Evolutionary conservation across 345 rosid genomes (phyloP).

Genomic region (Bruguiera gymnorhiza): DNA sequence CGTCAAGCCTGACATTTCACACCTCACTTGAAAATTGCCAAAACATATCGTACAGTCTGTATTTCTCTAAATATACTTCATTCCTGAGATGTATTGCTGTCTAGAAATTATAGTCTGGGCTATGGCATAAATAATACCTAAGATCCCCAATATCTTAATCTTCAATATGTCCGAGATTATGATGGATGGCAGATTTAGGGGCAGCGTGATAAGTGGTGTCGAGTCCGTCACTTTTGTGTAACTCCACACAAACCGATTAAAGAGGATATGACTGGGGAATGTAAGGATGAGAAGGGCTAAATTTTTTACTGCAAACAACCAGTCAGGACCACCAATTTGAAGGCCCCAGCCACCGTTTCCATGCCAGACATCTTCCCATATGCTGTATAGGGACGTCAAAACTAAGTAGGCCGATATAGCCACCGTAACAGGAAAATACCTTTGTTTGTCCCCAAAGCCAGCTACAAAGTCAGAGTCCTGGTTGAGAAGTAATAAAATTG

Average conservation of each 20-base stretch:
- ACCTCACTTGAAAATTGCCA: constrained; percentile 37
- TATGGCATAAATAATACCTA: constrained; percentile 77
- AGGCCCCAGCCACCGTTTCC: constrained; percentile 88
- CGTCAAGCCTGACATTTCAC: constrained; percentile 19
- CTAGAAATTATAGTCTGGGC: constrained; percentile 85
- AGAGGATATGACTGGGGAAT: constrained; percentile 85
- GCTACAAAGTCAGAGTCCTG: constrained; percentile 97
- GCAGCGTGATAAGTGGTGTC: constrained; percentile 66
- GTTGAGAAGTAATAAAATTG: constrained; percentile 88
- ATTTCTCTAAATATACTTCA: constrained; percentile 72
- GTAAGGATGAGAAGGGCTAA: constrained; percentile 81
- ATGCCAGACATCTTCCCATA: constrained; percentile 91
- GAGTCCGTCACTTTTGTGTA: constrained; percentile 61
- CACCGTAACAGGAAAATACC: constrained; percentile 87
- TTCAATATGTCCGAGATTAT: constrained; percentile 80
- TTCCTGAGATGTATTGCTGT: constrained; percentile 86
- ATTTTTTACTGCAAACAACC: constrained; percentile 92
- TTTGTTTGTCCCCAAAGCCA: constrained; percentile 96
- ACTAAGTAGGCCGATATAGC: constrained; percentile 76
- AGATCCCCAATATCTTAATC: constrained; percentile 72
- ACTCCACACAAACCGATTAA: constrained; percentile 91
- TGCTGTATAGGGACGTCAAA: constrained; percentile 56
- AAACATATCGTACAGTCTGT: constrained; percentile 37
- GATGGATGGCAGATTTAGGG: constrained; percentile 85
- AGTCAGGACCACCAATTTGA: constrained; percentile 87